Evolutionary conservation across 257 asterid genomes (phyloP).

Genomic region (Capsicum pubescens): DNA sequence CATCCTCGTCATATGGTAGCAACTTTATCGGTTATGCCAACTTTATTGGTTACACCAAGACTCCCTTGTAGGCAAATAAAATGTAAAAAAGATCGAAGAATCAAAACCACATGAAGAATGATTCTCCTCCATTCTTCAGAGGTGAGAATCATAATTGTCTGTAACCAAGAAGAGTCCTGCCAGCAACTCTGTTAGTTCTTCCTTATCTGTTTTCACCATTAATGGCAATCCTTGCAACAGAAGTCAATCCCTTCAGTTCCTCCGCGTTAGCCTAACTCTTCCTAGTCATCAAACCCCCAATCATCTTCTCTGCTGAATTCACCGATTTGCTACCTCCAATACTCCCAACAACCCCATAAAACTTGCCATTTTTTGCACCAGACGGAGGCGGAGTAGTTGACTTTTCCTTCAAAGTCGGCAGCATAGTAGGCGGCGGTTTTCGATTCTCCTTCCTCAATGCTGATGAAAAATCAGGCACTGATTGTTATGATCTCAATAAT

Average conservation of each 20-base stretch:
- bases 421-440: no score
- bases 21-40: no score
- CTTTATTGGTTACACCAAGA: no score
- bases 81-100: constrained; percentile 32
- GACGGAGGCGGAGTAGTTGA: constrained; percentile 57
- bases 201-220: constrained; percentile 50
- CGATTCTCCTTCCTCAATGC: constrained; percentile 86
- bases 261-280: constrained; percentile 81
- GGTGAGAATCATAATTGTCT: no score
- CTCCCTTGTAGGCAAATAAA: no score
- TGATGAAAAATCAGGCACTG: constrained; percentile 88
- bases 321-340: constrained; percentile 69
- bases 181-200: constrained; percentile 43
- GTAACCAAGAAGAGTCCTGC: no score
- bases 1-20: no score
- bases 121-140: no score
- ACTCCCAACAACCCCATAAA: constrained; percentile 55
- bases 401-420: constrained; percentile 59
- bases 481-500: no score
- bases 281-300: constrained; percentile 69
- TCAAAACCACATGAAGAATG: no score
- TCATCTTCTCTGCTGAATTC: constrained; percentile 73
- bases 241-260: constrained; percentile 64
- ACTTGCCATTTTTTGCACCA: constrained; percentile 54
- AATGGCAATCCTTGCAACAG: constrained; percentile 58